phyloP scores from a whole-genome alignment of 495 filamentous ascomycete species.

The Lepidopterella palustris region DNA sequence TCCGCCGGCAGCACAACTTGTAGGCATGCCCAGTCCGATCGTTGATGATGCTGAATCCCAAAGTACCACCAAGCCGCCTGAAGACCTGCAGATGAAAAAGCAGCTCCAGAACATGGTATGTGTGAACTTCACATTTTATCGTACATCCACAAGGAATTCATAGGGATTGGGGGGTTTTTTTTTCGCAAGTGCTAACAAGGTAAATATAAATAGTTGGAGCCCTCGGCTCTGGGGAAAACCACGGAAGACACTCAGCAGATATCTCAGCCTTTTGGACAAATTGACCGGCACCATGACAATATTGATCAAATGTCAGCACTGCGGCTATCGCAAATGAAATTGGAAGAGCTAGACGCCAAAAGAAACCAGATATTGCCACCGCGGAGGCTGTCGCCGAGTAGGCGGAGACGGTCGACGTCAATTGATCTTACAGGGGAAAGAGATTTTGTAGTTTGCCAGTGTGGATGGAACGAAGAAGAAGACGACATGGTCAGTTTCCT shows the following conservation, averaged over 20 bases:
- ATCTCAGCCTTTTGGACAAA: neutral
- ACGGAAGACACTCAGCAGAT: slow-evolving; percentile 4
- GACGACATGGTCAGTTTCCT: slow-evolving; percentile 38
- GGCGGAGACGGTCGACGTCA: slow-evolving; percentile 1
- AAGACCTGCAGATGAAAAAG: slow-evolving; percentile 5
- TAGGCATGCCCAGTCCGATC: neutral
- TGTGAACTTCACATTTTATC: neutral
- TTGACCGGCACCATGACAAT: neutral
- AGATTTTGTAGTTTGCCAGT: slow-evolving; percentile 38
- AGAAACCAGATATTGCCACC: slow-evolving; percentile 16
- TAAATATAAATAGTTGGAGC: neutral
- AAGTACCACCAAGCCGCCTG: neutral
- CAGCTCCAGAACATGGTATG: slow-evolving; percentile 13
- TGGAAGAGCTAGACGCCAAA: slow-evolving; percentile 19
- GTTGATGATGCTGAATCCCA: neutral
- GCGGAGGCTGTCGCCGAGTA: neutral
- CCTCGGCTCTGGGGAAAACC: neutral
- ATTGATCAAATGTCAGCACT: neutral
- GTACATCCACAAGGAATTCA: neutral
- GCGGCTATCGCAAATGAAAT: slow-evolving; percentile 10
- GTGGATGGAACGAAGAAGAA: slow-evolving; percentile 40
- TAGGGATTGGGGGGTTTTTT: neutral
- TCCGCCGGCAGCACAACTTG: neutral
- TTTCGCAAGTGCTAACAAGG: neutral
- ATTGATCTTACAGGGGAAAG: slow-evolving; percentile 5